phyloP scores from a whole-genome alignment of 192 early-diverging fungal species.

The Podila clonocystis region DNA sequence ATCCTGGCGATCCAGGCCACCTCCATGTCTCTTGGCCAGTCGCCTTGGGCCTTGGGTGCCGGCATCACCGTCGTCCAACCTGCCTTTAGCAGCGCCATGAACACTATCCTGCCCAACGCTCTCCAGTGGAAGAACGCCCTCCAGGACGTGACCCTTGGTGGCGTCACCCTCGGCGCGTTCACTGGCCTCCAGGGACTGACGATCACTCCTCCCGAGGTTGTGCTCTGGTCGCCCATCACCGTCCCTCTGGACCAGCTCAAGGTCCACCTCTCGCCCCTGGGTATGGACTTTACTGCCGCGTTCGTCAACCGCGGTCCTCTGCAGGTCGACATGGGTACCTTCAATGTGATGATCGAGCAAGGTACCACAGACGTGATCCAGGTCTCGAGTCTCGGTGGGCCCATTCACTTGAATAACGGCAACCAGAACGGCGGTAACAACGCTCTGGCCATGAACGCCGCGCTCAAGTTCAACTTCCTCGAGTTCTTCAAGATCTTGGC shows the following conservation, averaged over 20 bases:
- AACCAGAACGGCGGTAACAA: conserved; percentile 19
- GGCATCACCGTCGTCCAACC: conserved; percentile 10
- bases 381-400: conserved; percentile 17
- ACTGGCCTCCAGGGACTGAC: conserved; percentile 7
- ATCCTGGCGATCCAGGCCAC: conserved; percentile 20
- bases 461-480: conserved; percentile 34
- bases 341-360: conserved; percentile 22
- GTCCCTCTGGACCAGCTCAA: conserved; percentile 6
- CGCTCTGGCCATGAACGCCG: conserved; percentile 11
- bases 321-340: conserved; percentile 13
- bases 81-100: conserved; percentile 7
- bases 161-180: conserved; percentile 24
- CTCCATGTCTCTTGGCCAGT: conserved; percentile 4
- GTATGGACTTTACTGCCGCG: conserved; percentile 15
- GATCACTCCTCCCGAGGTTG: conserved; percentile 10
- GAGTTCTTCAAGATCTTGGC: conserved; percentile 23
- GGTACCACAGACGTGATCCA: conserved; percentile 14
- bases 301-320: conserved; percentile 23
- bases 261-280: conserved; percentile 7
- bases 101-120: conserved; percentile 7
- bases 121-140: conserved; percentile 28
- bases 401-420: conserved; percentile 25
- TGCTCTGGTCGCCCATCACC: conserved; percentile 12
- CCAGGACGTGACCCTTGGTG: conserved; percentile 24
- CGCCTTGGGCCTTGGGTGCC: conserved; percentile 15